phyloP scores from a whole-genome alignment of 2,329 filamentous ascomycete species.

The Diaporthe vaccinii region DNA sequence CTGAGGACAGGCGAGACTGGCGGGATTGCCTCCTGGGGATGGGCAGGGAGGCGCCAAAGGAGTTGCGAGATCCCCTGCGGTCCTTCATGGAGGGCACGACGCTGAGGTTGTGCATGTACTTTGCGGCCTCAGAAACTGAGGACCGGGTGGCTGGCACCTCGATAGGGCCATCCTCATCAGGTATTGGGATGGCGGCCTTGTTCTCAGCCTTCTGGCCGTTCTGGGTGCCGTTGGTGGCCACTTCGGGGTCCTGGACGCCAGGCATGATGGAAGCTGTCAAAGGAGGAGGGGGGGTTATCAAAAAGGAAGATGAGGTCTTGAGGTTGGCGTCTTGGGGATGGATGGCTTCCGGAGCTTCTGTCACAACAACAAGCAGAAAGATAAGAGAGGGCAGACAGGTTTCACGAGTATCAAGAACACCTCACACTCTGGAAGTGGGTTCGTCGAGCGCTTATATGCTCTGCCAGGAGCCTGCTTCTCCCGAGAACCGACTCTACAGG shows the following conservation, averaged over 20 bases:
- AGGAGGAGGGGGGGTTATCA: constrained; percentile 23
- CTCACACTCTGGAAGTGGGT: constrained; percentile 24
- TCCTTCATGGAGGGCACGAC: constrained; percentile 76
- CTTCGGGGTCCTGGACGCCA: constrained; percentile 27
- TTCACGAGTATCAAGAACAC: constrained; percentile 5
- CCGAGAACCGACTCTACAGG: neutral
- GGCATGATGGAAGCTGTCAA: constrained; percentile 34
- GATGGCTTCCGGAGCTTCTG: constrained; percentile 34
- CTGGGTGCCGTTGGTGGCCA: constrained; percentile 12
- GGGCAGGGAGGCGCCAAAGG: constrained; percentile 79
- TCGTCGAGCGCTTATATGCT: constrained; percentile 39
- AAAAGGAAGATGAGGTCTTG: neutral
- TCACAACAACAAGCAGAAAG: constrained; percentile 33
- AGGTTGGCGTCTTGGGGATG: constrained; percentile 11
- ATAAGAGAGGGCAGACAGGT: constrained; percentile 10
- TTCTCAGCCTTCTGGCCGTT: constrained; percentile 46
- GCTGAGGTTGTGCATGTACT: constrained; percentile 81
- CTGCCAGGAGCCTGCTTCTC: constrained; percentile 18
- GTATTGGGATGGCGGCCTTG: constrained; percentile 53
- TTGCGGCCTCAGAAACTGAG: constrained; percentile 75
- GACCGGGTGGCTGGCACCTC: constrained; percentile 79
- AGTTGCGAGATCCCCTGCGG: constrained; percentile 79
- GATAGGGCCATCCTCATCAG: constrained; percentile 67
- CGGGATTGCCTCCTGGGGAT: constrained; percentile 77
- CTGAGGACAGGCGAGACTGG: constrained; percentile 75